Conservation (phyloP, 2,329 filamentous ascomycete species). For the Elsinoe arachidis region DNA sequence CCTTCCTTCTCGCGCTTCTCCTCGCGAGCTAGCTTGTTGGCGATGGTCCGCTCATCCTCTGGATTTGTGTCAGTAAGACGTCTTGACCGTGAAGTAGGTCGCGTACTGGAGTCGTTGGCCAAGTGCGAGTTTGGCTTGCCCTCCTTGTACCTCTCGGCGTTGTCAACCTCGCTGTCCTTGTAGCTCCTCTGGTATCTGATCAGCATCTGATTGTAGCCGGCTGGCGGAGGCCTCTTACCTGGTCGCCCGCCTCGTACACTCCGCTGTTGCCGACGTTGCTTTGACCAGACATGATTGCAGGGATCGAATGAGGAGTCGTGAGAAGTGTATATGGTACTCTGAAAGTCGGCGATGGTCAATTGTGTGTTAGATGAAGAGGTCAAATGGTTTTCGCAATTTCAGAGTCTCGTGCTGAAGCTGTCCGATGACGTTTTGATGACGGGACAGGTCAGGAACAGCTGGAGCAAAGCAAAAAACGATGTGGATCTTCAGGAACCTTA, state of each 20-base stretch:
- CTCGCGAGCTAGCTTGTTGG: conserved; percentile 61
- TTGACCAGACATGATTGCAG: conserved; percentile 40
- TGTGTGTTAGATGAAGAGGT: background rate
- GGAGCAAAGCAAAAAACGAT: conserved; percentile 2
- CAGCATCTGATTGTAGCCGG: background rate
- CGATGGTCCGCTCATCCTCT: conserved; percentile 65
- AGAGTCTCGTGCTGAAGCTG: conserved; percentile 8
- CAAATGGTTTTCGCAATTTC: background rate
- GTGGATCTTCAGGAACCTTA: background rate
- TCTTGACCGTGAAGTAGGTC: background rate
- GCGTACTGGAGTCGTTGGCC: conserved; percentile 61
- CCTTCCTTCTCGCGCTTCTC: conserved; percentile 43
- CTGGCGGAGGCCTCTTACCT: conserved; percentile 32
- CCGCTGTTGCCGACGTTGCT: conserved; percentile 58
- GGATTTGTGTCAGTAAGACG: conserved; percentile 10
- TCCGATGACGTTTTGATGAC: conserved; percentile 2
- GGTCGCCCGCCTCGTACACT: conserved; percentile 70
- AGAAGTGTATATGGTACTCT: background rate
- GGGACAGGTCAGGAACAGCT: background rate
- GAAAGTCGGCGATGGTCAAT: background rate
- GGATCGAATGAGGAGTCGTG: conserved; percentile 9
- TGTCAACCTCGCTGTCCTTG: conserved; percentile 38
- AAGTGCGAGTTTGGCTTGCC: conserved; percentile 62
- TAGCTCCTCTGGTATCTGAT: conserved; percentile 42
- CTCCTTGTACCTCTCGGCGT: conserved; percentile 58